These are phyloP conservation scores for Ascoidea asiatica DNA, from an alignment of 805 yeast genomes.

Conservation along the genomic window DNA sequence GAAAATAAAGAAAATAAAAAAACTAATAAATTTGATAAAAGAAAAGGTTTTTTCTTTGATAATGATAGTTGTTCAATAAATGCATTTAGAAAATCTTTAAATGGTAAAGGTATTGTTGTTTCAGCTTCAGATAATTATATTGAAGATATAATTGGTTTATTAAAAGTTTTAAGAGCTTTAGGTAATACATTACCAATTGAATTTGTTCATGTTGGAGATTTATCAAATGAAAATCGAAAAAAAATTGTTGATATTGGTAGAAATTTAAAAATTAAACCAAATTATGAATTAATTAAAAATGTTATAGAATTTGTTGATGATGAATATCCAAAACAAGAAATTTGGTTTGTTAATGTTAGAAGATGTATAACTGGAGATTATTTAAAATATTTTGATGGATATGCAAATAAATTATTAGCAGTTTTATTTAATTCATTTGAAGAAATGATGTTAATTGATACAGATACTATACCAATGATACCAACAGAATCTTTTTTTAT, in stretches of 20 bases:
- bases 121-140: constrained; percentile 14
- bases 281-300: not conserved
- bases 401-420: constrained; percentile 34
- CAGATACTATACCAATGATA: constrained; percentile 33
- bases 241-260: constrained; percentile 23
- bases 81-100: constrained; percentile 10
- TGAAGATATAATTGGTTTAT: constrained; percentile 12
- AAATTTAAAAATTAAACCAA: not conserved
- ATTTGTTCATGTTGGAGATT: constrained; percentile 17
- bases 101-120: constrained; percentile 20
- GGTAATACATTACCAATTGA: constrained; percentile 19
- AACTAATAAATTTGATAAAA: no score
- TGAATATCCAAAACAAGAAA: constrained; percentile 20
- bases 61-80: no score
- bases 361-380: constrained; percentile 12
- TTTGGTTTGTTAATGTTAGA: constrained; percentile 26
- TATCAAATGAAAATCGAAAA: constrained; percentile 16
- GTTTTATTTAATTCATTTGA: constrained; percentile 31
- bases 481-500: constrained; percentile 22
- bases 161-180: constrained; percentile 16
- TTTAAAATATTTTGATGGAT: constrained; percentile 19
- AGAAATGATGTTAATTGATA: constrained; percentile 39
- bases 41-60: no score
- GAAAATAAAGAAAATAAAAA: no score
- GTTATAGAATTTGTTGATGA: constrained; percentile 5